These are phyloP conservation scores for Glonium stellatum DNA, from an alignment of 495 filamentous ascomycete genomes.

Conservation along the genomic window DNA sequence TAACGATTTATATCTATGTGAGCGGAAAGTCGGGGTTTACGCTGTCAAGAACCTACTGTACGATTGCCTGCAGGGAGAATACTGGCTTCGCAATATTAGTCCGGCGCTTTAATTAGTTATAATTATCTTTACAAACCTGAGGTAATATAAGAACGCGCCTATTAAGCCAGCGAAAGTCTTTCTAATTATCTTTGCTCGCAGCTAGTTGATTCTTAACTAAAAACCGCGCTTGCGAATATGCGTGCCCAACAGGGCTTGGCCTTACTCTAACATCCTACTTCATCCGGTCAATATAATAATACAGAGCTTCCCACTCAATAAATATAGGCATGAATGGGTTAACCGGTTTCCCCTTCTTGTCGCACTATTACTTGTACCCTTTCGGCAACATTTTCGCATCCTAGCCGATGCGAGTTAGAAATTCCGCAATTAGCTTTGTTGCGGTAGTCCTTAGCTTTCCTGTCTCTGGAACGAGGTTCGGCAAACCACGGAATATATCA, in stretches of 20 bases:
- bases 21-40: not conserved
- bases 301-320: constrained; percentile 49
- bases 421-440: too few species aligned
- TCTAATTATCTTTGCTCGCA: too few species aligned
- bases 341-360: not conserved
- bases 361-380: not conserved
- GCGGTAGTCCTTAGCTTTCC: too few species aligned
- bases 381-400: too few species aligned
- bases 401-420: too few species aligned
- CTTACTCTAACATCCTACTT: constrained; percentile 31
- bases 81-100: too few species aligned
- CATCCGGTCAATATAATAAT: constrained; percentile 35
- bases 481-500: too few species aligned
- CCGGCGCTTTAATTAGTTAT: too few species aligned
- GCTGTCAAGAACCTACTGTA: not conserved
- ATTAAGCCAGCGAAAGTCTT: not conserved
- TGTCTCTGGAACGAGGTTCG: too few species aligned
- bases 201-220: not conserved
- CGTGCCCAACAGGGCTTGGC: not conserved
- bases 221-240: not conserved
- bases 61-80: not conserved
- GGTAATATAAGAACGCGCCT: not conserved
- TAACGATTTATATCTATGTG: too few species aligned
- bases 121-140: too few species aligned
- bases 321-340: constrained; percentile 49